These are phyloP conservation scores for Mediolabrus comicus DNA, from an alignment of 108 stramenopile genomes.

Conservation along the genomic window DNA sequence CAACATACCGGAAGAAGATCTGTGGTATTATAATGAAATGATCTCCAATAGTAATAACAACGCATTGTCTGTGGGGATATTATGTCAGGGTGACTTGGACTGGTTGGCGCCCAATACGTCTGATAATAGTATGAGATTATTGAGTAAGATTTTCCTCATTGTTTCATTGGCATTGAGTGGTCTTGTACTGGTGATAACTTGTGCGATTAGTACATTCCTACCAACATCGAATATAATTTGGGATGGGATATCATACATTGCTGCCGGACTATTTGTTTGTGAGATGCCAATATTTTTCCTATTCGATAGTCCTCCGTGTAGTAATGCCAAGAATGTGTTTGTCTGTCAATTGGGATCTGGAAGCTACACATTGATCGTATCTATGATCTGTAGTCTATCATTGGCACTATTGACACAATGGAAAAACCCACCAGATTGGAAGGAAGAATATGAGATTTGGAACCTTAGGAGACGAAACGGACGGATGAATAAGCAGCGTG, in stretches of 20 bases:
- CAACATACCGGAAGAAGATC: background rate
- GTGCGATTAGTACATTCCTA: constrained; percentile 23
- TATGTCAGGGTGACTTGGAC: background rate
- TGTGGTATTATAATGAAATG: background rate
- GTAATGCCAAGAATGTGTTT: background rate
- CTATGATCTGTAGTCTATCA: constrained; percentile 16
- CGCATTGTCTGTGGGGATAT: constrained; percentile 1
- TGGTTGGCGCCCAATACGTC: background rate
- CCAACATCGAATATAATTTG: constrained; percentile 5
- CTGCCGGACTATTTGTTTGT: constrained; percentile 11
- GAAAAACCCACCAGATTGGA: constrained; percentile 42
- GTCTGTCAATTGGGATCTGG: constrained; percentile 13
- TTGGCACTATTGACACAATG: constrained; percentile 22
- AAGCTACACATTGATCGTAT: constrained; percentile 23
- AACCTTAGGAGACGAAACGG: background rate
- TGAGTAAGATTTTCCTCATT: constrained; percentile 21
- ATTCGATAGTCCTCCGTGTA: constrained; percentile 16
- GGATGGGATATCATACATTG: constrained; percentile 17
- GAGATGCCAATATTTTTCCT: constrained; percentile 27
- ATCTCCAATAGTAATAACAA: background rate
- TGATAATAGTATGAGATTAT: background rate
- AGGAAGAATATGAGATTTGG: constrained; percentile 47
- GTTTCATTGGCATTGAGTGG: constrained; percentile 7
- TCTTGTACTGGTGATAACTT: background rate
- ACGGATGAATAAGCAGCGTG: constrained; percentile 4